Conservation (phyloP, 208 protist species). For the Herpetomonas samuelpessoai region DNA sequence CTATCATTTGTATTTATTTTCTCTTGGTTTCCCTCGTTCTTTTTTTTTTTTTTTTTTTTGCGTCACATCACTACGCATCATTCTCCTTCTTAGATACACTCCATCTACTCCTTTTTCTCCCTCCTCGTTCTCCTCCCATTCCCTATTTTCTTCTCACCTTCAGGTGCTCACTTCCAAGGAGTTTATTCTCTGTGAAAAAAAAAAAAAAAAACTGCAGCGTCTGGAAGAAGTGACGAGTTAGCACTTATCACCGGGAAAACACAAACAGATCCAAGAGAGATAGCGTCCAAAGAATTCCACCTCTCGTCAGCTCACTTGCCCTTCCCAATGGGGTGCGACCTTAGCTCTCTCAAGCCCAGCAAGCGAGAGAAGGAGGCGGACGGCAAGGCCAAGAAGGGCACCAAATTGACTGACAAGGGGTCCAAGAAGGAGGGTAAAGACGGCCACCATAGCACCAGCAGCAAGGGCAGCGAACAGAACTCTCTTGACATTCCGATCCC, state of each 20-base stretch:
- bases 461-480: too few relatives aligned
- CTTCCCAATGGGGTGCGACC: conserved; percentile 31
- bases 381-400: conserved; percentile 4
- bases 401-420: conserved; percentile 1
- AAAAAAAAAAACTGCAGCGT: too few relatives aligned
- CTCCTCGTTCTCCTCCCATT: neutral
- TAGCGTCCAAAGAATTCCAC: neutral
- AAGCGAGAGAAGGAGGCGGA: conserved; percentile 12
- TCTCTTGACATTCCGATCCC: too few relatives aligned
- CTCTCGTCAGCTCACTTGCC: neutral
- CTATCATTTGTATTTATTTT: conserved; percentile 5
- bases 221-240: too few relatives aligned
- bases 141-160: conserved; percentile 5
- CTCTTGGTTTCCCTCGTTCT: neutral
- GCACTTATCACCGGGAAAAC: too few relatives aligned
- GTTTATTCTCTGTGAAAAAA: too few relatives aligned
- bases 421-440: conserved; percentile 3
- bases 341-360: conserved; percentile 16
- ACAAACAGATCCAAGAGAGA: too few relatives aligned
- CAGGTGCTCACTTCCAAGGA: too few relatives aligned
- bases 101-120: neutral
- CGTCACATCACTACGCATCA: neutral
- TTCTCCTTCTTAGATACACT: conserved; percentile 1
- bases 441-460: too few relatives aligned
- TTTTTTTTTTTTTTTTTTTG: conserved; percentile 10